A percentile compares a stretch with the other conserved stretches of the same genome.
These are phyloP conservation scores for Histomonas meleagridis DNA, from an alignment of 208 protist genomes.

Conservation along the genomic window DNA sequence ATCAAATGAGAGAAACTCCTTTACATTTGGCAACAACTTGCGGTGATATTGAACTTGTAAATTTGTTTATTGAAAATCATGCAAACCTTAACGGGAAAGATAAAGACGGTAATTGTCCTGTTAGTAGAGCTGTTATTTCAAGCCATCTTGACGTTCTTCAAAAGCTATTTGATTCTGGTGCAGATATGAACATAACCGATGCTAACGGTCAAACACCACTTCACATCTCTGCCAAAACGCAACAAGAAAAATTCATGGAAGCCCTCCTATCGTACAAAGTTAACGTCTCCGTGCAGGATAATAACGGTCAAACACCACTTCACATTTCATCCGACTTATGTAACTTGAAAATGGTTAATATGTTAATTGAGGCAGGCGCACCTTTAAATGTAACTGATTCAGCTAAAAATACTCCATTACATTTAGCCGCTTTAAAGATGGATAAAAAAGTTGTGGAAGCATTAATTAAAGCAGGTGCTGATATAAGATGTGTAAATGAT, in stretches of 20 bases:
- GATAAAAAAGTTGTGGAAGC: conserved; percentile 22
- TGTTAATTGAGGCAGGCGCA: background rate
- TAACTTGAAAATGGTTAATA: background rate
- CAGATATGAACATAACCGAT: background rate
- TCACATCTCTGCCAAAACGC: background rate
- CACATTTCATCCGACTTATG: background rate
- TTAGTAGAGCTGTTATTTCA: background rate
- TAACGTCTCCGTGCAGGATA: background rate
- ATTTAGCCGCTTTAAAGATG: conserved; percentile 27
- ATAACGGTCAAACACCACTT: background rate
- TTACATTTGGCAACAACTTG: background rate
- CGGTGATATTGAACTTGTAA: background rate
- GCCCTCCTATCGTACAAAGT: background rate
- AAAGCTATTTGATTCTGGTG: background rate
- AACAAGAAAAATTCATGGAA: background rate
- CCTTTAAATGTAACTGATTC: conserved; percentile 34
- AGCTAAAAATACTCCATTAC: background rate
- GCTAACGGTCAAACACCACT: background rate
- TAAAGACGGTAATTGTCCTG: background rate
- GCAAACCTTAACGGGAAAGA: conserved; percentile 21
- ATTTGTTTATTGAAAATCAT: conserved; percentile 3
- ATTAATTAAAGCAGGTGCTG: conserved; percentile 18
- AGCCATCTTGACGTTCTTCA: conserved; percentile 3
- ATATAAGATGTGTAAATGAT: conserved; percentile 8
- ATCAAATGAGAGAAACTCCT: background rate